A percentile compares a stretch with the other conserved stretches of the same genome.
Conservation (phyloP, 2,329 filamentous ascomycete genomes). For the Colletotrichum chlorophyti region DNA sequence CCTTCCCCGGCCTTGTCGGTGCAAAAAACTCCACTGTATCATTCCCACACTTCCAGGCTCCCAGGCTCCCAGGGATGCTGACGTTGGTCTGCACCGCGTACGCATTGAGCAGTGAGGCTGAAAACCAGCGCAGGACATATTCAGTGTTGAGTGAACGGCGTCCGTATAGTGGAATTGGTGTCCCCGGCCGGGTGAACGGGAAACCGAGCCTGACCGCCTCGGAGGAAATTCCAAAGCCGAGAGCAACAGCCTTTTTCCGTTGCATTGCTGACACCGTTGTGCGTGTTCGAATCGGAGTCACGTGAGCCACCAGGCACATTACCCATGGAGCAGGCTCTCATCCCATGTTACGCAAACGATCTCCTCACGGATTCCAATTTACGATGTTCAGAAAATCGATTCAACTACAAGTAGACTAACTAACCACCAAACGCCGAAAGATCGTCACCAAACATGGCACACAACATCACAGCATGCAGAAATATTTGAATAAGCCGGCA, state of each 20-base stretch:
- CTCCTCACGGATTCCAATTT: too few species aligned
- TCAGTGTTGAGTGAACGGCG: too few species aligned
- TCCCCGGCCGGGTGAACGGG: constrained; percentile 11
- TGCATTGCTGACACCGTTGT: not conserved
- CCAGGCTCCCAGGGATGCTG: not conserved
- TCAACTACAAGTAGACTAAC: constrained; percentile 14
- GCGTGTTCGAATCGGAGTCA: too few species aligned
- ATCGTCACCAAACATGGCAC: constrained; percentile 4
- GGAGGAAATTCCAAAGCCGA: constrained; percentile 18
- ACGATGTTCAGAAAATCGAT: not conserved
- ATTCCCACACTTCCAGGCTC: constrained; percentile 1
- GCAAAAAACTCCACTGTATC: constrained; percentile 18
- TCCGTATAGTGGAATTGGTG: constrained; percentile 11
- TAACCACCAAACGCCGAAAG: constrained; percentile 12
- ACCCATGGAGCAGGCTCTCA: too few species aligned
- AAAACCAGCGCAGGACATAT: not conserved
- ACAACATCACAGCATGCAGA: constrained; percentile 45
- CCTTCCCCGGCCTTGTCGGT: constrained; percentile 17
- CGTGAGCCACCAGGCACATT: too few species aligned
- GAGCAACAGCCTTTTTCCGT: not conserved
- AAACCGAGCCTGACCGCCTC: constrained; percentile 22
- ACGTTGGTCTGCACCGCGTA: not conserved
- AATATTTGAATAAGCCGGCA: constrained; percentile 63
- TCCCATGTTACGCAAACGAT: too few species aligned
- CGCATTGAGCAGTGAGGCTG: not conserved